Percentiles rank a stretch among this genome's conserved stretches.
phyloP scores from a whole-genome alignment of 2,329 filamentous ascomycete genomes.

The Hymenoscyphus linearis region DNA sequence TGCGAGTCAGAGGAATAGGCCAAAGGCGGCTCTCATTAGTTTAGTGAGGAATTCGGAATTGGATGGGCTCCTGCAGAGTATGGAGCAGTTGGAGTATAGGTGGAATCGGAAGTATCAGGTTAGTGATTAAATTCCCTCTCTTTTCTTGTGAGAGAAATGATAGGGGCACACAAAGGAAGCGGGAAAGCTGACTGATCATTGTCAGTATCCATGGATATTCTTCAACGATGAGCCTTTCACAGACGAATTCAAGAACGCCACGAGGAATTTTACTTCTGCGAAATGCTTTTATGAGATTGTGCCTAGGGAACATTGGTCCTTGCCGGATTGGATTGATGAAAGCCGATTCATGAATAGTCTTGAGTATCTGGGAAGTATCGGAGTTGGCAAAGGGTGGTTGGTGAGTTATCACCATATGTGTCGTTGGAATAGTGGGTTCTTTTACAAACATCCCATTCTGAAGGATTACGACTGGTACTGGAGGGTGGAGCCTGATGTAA shows the following conservation, averaged over 20 bases:
- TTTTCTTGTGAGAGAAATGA: neutral
- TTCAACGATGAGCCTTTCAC: slow-evolving; percentile 78
- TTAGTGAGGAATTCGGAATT: slow-evolving; percentile 70
- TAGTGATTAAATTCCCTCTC: neutral
- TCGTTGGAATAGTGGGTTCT: slow-evolving; percentile 81
- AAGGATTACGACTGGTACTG: slow-evolving; percentile 55
- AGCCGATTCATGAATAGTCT: slow-evolving; percentile 83
- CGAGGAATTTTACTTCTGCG: slow-evolving; percentile 63
- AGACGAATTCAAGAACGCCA: slow-evolving; percentile 67
- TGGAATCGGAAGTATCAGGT: slow-evolving; percentile 63
- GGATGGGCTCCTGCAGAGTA: slow-evolving; percentile 60
- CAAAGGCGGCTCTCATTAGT: slow-evolving; percentile 49
- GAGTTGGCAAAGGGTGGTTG: slow-evolving; percentile 96
- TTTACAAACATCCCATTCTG: slow-evolving; percentile 72
- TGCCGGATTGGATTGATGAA: slow-evolving; percentile 90
- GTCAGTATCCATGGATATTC: slow-evolving; percentile 80
- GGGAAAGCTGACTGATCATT: neutral
- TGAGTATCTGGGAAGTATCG: slow-evolving; percentile 83
- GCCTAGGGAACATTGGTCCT: slow-evolving; percentile 88
- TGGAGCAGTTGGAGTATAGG: slow-evolving; percentile 66
- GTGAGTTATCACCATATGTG: slow-evolving; percentile 99
- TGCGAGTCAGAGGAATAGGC: slow-evolving; percentile 15
- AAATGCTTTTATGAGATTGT: slow-evolving; percentile 69
- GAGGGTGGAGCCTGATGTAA: slow-evolving; percentile 55
- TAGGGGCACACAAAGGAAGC: neutral